phyloP scores from a whole-genome alignment of 1,284 basidiomycete species.

The Coniophora puteana region DNA sequence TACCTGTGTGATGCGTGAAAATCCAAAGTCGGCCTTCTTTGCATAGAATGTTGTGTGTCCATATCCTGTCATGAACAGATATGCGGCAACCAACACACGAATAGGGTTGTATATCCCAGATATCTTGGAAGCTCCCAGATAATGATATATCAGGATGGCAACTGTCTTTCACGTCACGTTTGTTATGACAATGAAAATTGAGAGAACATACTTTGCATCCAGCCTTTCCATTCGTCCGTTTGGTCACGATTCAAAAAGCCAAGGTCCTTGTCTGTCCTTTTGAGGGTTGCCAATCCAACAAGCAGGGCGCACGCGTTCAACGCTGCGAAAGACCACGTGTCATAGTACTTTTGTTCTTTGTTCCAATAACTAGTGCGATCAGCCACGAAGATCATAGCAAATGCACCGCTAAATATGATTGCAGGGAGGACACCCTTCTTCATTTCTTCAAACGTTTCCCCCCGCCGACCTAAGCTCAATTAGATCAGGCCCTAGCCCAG shows the following conservation, averaged over 20 bases:
- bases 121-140: constrained; percentile 81
- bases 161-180: constrained; percentile 41
- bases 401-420: constrained; percentile 62
- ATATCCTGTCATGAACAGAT: constrained; percentile 81
- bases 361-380: constrained; percentile 82
- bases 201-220: constrained; percentile 80
- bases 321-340: constrained; percentile 62
- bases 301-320: constrained; percentile 52
- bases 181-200: constrained; percentile 3
- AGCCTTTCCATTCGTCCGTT: constrained; percentile 94
- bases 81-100: constrained; percentile 82
- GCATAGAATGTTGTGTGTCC: constrained; percentile 77
- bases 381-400: constrained; percentile 68
- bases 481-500: too few relatives aligned
- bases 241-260: constrained; percentile 89
- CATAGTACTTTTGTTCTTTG: constrained; percentile 85
- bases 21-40: constrained; percentile 83
- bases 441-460: constrained; percentile 16
- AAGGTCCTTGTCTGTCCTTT: constrained; percentile 72
- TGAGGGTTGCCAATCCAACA: constrained; percentile 63
- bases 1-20: constrained; percentile 69
- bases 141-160: constrained; percentile 86
- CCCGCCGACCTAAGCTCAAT: too few relatives aligned
- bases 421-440: constrained; percentile 36
- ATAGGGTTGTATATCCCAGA: constrained; percentile 90